These are phyloP conservation scores for Beauveria scarabaeidicola DNA, from an alignment of 2,329 filamentous ascomycete genomes.

Conservation along the genomic window DNA sequence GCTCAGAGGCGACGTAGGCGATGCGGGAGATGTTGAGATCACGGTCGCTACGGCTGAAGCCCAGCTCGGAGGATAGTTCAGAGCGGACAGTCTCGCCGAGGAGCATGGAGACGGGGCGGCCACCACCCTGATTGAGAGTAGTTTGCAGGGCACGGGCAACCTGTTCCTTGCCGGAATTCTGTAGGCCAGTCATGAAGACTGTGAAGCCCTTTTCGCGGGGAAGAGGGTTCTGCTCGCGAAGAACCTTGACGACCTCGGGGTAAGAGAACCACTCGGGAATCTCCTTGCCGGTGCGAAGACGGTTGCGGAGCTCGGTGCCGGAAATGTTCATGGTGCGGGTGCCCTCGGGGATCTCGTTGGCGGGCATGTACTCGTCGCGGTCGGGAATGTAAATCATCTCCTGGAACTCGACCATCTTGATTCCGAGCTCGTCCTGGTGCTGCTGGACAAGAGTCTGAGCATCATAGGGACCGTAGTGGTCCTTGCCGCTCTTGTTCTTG, in stretches of 20 bases:
- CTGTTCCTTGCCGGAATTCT: conserved; percentile 95
- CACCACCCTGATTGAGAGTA: conserved; percentile 95
- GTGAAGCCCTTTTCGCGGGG: conserved; percentile 93
- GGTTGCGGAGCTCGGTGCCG: conserved; percentile 81
- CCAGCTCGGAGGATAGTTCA: conserved; percentile 89
- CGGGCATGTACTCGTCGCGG: conserved; percentile 89
- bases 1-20: conserved; percentile 88
- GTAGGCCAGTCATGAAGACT: conserved; percentile 93
- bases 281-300: conserved; percentile 82
- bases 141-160: conserved; percentile 93
- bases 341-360: conserved; percentile 79
- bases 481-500: conserved; percentile 93
- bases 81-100: conserved; percentile 91
- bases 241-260: conserved; percentile 93
- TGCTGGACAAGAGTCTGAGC: conserved; percentile 94
- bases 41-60: conserved; percentile 88
- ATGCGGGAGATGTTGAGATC: conserved; percentile 94
- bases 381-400: conserved; percentile 99
- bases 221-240: conserved; percentile 91
- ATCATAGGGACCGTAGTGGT: conserved; percentile 98
- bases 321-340: conserved; percentile 83
- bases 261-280: conserved; percentile 99
- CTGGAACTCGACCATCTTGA: conserved; percentile 98
- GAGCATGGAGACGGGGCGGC: conserved; percentile 86
- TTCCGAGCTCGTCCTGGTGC: conserved; percentile 92